Evolutionary conservation across 169 alveolate genomes (phyloP).

Genomic region (Plasmodium reichenowi): DNA sequence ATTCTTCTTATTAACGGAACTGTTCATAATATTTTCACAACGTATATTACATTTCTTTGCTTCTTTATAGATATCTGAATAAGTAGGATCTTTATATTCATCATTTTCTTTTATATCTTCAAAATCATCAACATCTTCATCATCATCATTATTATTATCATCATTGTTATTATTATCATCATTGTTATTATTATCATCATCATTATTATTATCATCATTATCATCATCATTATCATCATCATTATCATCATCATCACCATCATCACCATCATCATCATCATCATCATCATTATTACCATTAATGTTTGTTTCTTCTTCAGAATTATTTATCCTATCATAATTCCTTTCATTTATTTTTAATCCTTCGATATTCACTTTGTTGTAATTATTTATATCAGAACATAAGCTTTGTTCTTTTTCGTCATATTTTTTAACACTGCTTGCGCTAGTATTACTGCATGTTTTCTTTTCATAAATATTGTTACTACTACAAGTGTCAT

Average conservation of each 20-base stretch:
- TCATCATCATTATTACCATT: slow-evolving; percentile 7
- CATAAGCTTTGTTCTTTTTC: background rate
- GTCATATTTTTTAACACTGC: background rate
- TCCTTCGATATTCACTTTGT: slow-evolving; percentile 18
- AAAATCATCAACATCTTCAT: slow-evolving; percentile 12
- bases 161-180: background rate
- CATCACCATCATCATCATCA: background rate
- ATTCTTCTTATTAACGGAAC: background rate
- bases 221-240: background rate
- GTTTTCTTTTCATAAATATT: background rate
- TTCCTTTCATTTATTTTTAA: slow-evolving; percentile 21
- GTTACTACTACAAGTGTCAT: background rate
- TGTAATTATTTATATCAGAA: background rate
- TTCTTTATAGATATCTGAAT: no score
- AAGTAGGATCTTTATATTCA: background rate
- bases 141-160: background rate
- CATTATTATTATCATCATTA: background rate
- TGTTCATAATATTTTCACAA: background rate
- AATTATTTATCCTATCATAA: slow-evolving; percentile 5
- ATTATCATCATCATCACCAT: background rate
- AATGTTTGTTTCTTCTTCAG: background rate
- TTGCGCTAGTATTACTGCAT: background rate
- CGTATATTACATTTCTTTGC: no score
- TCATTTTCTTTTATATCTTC: background rate
- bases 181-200: background rate